phyloP scores from a whole-genome alignment of 495 filamentous ascomycete species.

The Penicillium verhagenii region DNA sequence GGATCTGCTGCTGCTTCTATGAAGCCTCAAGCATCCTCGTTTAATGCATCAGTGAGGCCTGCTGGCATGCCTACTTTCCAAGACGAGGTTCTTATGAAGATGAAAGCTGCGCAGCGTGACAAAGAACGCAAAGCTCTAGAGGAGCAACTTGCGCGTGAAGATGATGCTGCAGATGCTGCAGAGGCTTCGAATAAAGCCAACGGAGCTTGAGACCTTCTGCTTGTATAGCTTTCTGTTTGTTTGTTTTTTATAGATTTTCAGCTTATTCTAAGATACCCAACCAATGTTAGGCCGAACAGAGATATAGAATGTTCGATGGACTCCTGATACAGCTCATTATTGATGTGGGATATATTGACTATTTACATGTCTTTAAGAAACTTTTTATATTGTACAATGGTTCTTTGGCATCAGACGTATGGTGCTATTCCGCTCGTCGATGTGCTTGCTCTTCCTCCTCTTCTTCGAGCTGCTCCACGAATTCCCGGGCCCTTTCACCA shows the following conservation, averaged over 20 bases:
- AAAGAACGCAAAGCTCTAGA: slow-evolving; percentile 54
- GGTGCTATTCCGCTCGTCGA: slow-evolving; percentile 24
- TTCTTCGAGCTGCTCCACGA: slow-evolving; percentile 42
- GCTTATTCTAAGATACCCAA: slow-evolving; percentile 11
- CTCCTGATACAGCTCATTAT: background rate
- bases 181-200: slow-evolving; percentile 26
- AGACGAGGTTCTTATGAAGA: slow-evolving; percentile 58
- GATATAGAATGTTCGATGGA: background rate
- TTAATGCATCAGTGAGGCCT: slow-evolving; percentile 28
- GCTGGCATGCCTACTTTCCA: slow-evolving; percentile 51
- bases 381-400: slow-evolving; percentile 25
- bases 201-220: background rate
- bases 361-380: slow-evolving; percentile 19
- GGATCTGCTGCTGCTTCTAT: slow-evolving; percentile 33
- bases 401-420: slow-evolving; percentile 7
- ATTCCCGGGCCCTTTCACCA: slow-evolving; percentile 34
- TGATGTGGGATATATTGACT: background rate
- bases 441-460: slow-evolving; percentile 42
- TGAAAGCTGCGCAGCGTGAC: slow-evolving; percentile 59
- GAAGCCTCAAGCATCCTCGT: slow-evolving; percentile 28
- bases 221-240: background rate
- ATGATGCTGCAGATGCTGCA: slow-evolving; percentile 49
- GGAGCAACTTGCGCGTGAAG: slow-evolving; percentile 53
- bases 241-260: background rate
- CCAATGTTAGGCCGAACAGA: background rate